phyloP scores from a whole-genome alignment of 2,329 filamentous ascomycete species.

The Coniochaeta hoffmannii region DNA sequence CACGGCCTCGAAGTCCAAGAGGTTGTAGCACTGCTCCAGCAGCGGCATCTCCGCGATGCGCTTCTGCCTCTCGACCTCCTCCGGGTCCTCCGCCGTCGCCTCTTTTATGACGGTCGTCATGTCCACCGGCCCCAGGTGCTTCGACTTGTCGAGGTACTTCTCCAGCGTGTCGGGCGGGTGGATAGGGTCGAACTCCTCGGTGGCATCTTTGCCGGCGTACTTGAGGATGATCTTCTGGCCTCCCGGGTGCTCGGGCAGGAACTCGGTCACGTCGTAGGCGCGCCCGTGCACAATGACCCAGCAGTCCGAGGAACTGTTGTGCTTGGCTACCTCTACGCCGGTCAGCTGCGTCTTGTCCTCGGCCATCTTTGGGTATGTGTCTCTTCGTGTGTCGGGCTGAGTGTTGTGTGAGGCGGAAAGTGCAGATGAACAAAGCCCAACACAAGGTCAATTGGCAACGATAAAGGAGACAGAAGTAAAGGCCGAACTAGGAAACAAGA shows the following conservation, averaged over 20 bases:
- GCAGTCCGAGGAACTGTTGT: conserved; percentile 76
- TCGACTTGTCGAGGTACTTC: conserved; percentile 74
- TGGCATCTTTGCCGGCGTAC: conserved; percentile 92
- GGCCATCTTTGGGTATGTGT: not conserved
- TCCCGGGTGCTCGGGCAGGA: conserved; percentile 87
- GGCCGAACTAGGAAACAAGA: too few relatives aligned
- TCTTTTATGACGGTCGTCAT: conserved; percentile 69
- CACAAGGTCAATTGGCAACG: not conserved
- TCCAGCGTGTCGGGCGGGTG: conserved; percentile 80
- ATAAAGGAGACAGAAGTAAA: not conserved
- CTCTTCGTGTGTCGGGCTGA: not conserved
- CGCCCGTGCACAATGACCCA: conserved; percentile 87
- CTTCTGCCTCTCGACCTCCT: conserved; percentile 60
- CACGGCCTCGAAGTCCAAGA: conserved; percentile 93
- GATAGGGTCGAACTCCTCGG: conserved; percentile 85
- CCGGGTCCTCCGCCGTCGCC: conserved; percentile 56
- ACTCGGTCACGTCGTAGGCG: conserved; percentile 85
- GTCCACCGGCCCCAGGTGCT: conserved; percentile 84
- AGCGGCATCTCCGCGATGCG: conserved; percentile 69
- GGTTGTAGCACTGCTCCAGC: conserved; percentile 83
- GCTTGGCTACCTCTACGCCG: conserved; percentile 53
- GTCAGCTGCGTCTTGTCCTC: conserved; percentile 33
- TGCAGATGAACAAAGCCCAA: too few relatives aligned
- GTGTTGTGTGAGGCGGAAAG: too few relatives aligned
- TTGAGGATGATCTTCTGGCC: conserved; percentile 92